Conservation (phyloP, 169 alveolate genomes). For the Plasmodium chabaudi region DNA sequence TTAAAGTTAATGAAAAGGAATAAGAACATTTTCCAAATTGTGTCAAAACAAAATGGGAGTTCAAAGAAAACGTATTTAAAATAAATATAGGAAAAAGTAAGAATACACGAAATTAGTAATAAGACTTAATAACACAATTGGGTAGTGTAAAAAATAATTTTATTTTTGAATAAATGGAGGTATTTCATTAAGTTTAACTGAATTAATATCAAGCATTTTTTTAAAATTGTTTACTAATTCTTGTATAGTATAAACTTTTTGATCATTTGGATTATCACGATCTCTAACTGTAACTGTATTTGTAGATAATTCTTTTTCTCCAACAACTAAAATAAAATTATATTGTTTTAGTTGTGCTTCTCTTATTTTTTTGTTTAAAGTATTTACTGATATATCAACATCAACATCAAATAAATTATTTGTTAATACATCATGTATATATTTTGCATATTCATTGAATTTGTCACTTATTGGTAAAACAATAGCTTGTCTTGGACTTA, state of each 20-base stretch:
- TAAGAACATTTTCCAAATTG: too few relatives aligned
- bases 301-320: constrained; percentile 95
- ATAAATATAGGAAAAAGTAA: too few relatives aligned
- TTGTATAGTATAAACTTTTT: constrained; percentile 81
- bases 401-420: constrained; percentile 88
- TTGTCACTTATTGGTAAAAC: constrained; percentile 95
- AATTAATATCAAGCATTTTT: constrained; percentile 74
- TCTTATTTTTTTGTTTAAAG: constrained; percentile 96
- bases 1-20: too few relatives aligned
- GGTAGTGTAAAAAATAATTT: not conserved
- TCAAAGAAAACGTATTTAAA: too few relatives aligned
- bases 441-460: constrained; percentile 92
- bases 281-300: constrained; percentile 90
- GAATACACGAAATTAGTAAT: too few relatives aligned
- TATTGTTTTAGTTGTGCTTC: constrained; percentile 95
- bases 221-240: constrained; percentile 77
- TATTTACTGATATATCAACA: constrained; percentile 92
- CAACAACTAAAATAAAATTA: constrained; percentile 96
- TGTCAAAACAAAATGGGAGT: too few relatives aligned
- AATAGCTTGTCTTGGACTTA: constrained; percentile 97
- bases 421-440: constrained; percentile 83
- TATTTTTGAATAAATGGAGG: constrained; percentile 9
- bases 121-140: not conserved
- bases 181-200: constrained; percentile 72
- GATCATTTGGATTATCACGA: constrained; percentile 86